phyloP scores from a whole-genome alignment of 495 filamentous ascomycete species.

The Clavariopsis aquatica region DNA sequence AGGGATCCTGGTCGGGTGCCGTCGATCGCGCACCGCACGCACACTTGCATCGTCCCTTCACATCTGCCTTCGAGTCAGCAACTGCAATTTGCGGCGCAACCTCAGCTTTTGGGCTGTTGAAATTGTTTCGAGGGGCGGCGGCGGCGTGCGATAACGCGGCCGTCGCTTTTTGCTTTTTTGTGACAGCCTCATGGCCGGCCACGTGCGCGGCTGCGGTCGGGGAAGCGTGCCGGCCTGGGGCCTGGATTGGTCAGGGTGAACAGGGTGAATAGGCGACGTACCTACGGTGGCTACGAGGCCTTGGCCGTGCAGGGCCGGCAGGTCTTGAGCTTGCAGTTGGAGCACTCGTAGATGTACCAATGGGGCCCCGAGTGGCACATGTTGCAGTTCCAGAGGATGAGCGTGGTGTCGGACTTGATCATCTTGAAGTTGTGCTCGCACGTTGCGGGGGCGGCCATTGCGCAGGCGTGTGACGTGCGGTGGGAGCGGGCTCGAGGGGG shows the following conservation, averaged over 20 bases:
- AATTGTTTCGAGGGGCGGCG: not conserved
- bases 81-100: not conserved
- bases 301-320: slow-evolving; percentile 67
- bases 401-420: slow-evolving; percentile 73
- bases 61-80: slow-evolving; percentile 28
- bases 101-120: not conserved
- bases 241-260: too few relatives aligned
- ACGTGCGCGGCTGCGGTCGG: not conserved
- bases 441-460: slow-evolving; percentile 64
- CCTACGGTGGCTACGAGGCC: slow-evolving; percentile 48
- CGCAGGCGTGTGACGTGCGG: slow-evolving; percentile 1
- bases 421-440: slow-evolving; percentile 73
- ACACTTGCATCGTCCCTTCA: slow-evolving; percentile 18
- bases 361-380: slow-evolving; percentile 76
- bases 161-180: not conserved
- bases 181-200: slow-evolving; percentile 3
- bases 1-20: slow-evolving; percentile 13
- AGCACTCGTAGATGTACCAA: slow-evolving; percentile 81
- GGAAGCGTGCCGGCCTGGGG: not conserved
- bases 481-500: too few relatives aligned
- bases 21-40: slow-evolving; percentile 28
- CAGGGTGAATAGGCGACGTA: not conserved
- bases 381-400: slow-evolving; percentile 77
- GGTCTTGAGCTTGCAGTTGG: slow-evolving; percentile 73
- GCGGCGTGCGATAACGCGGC: slow-evolving; percentile 12